Base-by-base conservation (phyloP, 2,329 filamentous ascomycete genomes). In the Cercospora beticola region DNA sequence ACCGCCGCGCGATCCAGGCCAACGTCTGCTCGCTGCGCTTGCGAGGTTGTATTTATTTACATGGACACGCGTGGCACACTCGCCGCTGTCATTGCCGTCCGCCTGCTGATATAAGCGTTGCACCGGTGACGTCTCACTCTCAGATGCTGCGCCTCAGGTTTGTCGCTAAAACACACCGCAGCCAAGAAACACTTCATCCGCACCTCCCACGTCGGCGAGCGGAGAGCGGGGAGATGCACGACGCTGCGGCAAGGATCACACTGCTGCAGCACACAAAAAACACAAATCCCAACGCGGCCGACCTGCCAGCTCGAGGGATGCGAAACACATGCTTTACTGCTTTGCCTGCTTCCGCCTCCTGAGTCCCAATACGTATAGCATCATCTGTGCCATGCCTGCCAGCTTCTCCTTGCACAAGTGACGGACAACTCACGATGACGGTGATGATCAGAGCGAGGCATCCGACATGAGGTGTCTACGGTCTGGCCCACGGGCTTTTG, bases 211-310 rank as follows among this genome's bases (percentile, higher is more conserved):
- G 46, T 7, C 46, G 10, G 46, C 46, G 46, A 52, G 46, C 46
- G 46, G 46, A 30, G 62, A 40, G 49, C 62, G 62, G 62, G 49
- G 49, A 64, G 62, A 40, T 40, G 62, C 30, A 40, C 49, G 36
- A 26, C 28, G 52, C 62, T 57, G 52, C 31, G 12, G 62, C 62
- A 64, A 54, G 62, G 62, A 64, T 64, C 31, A 28, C 26, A 31
- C 46, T 52, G 46, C 46, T 5, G 43, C 8, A 23, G 18, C 18
- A 46, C 43, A 46, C 43, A 26, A n/a, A 62, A 62, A 40, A 54
- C 61, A 63, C 40, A 18, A 60, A 23, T 36, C 57, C 18, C 14
- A 60, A 36, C 28, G 21, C 36, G 21, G 18, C 30, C 58, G 21
- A 61, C 58, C 58, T 61, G 30, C 58, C 33, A 61, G 33, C 21